phyloP scores from a whole-genome alignment of 2,329 filamentous ascomycete genomes.

The Diaporthe sp. region DNA sequence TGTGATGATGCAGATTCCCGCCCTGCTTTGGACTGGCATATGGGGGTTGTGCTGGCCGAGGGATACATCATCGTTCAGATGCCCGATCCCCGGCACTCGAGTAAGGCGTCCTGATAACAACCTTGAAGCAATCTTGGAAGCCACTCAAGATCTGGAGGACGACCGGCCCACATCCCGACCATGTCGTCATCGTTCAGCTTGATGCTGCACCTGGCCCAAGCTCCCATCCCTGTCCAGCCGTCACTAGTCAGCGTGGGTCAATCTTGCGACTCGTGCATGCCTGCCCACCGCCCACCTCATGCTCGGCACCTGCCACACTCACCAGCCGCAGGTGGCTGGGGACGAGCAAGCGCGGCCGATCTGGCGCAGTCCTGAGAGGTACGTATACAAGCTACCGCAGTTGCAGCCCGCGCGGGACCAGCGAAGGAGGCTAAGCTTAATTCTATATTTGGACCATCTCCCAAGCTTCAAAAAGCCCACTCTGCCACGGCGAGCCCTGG shows the following conservation, averaged over 20 bases:
- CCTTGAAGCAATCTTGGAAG: neutral
- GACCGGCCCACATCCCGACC: constrained; percentile 5
- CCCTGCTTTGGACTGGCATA: neutral
- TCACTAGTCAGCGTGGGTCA: neutral
- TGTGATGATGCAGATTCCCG: neutral
- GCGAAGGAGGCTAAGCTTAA: constrained; percentile 24
- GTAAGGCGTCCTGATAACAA: constrained; percentile 1
- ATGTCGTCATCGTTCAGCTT: constrained; percentile 26
- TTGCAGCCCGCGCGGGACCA: constrained; percentile 14
- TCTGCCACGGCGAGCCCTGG: neutral
- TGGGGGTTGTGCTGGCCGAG: constrained; percentile 2
- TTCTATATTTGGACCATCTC: constrained; percentile 22
- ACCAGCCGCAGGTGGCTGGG: constrained; percentile 32
- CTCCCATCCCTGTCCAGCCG: neutral
- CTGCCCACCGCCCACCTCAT: neutral
- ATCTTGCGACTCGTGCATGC: constrained; percentile 4
- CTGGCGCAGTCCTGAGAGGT: neutral
- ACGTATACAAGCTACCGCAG: neutral
- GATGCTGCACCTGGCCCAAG: neutral
- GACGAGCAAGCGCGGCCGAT: neutral
- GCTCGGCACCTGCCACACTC: neutral
- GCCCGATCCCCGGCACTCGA: neutral
- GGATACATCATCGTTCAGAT: constrained; percentile 23
- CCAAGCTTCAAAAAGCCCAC: constrained; percentile 5
- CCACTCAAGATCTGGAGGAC: neutral